These are phyloP conservation scores for Zygoascus hellenicus DNA, from an alignment of 1,139 yeast genomes.

Conservation along the genomic window DNA sequence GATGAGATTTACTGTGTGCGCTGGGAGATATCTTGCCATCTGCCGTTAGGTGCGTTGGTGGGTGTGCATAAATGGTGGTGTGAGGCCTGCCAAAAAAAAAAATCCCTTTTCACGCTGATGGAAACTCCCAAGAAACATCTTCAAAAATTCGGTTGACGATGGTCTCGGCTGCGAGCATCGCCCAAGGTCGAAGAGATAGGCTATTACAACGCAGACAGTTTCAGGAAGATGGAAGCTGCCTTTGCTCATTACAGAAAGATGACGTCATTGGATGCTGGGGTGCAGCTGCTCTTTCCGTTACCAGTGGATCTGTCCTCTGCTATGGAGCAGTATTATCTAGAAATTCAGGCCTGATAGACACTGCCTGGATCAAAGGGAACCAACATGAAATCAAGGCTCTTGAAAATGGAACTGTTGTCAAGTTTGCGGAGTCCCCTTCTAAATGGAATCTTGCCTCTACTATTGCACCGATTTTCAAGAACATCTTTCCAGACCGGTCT, in stretches of 20 bases:
- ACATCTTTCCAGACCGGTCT: constrained; percentile 1
- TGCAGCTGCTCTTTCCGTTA: constrained; percentile 3
- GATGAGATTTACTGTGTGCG: constrained; percentile 11
- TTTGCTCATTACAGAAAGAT: not conserved
- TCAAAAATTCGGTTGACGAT: not conserved
- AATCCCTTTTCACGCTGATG: too few species aligned
- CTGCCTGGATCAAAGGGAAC: constrained; percentile 5
- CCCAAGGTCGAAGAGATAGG: not conserved
- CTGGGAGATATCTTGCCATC: too few species aligned
- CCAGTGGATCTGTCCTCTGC: not conserved
- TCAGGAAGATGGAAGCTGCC: constrained; percentile 1
- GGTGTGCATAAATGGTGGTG: too few species aligned
- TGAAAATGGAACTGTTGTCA: constrained; percentile 2
- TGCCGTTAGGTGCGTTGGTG: too few species aligned
- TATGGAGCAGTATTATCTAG: constrained; percentile 5
- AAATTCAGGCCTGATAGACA: not conserved
- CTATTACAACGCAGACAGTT: constrained; percentile 1
- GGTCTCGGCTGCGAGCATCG: constrained; percentile 3
- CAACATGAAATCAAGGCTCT: constrained; percentile 4
- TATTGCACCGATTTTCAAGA: constrained; percentile 1
- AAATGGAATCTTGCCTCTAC: constrained; percentile 1
- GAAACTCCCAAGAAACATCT: too few species aligned
- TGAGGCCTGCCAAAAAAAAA: too few species aligned
- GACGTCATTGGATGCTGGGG: constrained; percentile 8
- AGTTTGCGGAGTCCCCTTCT: constrained; percentile 1